Conservation (phyloP, 352 stramenopile species). For the Globisporangium ultimum region DNA sequence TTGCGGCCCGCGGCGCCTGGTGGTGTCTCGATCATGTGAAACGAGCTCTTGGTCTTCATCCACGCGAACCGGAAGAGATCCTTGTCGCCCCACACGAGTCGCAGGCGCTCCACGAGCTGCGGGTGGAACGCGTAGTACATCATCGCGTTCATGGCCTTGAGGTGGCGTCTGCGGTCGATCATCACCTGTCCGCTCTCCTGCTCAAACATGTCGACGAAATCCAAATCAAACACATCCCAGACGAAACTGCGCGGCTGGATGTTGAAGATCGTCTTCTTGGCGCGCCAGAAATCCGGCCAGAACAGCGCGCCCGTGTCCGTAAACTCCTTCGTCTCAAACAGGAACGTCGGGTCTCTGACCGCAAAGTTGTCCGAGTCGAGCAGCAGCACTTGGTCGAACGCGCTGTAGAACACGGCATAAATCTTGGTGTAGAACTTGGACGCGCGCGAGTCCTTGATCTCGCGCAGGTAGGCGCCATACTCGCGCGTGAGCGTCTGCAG, state of each 20-base stretch:
- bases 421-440: slow-evolving; percentile 72
- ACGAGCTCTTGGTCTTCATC: slow-evolving; percentile 58
- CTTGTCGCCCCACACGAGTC: slow-evolving; percentile 74
- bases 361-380: slow-evolving; percentile 80
- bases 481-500: slow-evolving; percentile 29
- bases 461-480: slow-evolving; percentile 51
- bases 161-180: slow-evolving; percentile 46
- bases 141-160: slow-evolving; percentile 46
- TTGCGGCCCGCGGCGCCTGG: slow-evolving; percentile 44
- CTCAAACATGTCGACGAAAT: slow-evolving; percentile 69
- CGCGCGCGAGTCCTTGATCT: slow-evolving; percentile 53
- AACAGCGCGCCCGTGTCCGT: slow-evolving; percentile 50
- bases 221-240: slow-evolving; percentile 62
- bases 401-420: slow-evolving; percentile 67
- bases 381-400: slow-evolving; percentile 74
- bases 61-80: slow-evolving; percentile 78
- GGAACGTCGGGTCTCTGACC: slow-evolving; percentile 53
- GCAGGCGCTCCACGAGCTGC: slow-evolving; percentile 36
- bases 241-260: slow-evolving; percentile 60
- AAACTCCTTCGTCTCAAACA: slow-evolving; percentile 59
- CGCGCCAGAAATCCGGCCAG: slow-evolving; percentile 78
- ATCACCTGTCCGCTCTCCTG: slow-evolving; percentile 78
- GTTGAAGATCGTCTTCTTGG: slow-evolving; percentile 73
- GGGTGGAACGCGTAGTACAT: slow-evolving; percentile 63
- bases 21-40: slow-evolving; percentile 55